Evolutionary conservation across 1,284 basidiomycete species (phyloP).

Genomic region (Apiotrichum gracile): DNA sequence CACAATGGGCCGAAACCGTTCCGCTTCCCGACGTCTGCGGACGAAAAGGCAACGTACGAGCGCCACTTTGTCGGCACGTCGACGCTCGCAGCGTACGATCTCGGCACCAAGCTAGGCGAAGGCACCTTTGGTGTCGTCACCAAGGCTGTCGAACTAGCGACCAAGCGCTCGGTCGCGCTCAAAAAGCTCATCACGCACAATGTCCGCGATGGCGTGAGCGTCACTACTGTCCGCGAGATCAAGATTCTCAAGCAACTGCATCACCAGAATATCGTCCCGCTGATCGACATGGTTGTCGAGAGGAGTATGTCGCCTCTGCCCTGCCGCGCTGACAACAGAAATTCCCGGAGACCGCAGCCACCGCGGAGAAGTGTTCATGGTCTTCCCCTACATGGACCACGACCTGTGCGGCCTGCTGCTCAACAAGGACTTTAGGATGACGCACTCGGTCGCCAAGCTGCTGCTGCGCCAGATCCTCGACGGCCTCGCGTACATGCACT

Average conservation of each 20-base stretch:
- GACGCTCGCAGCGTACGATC: constrained; percentile 67
- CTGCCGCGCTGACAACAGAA: constrained; percentile 10
- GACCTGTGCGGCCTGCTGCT: constrained; percentile 91
- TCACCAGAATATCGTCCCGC: constrained; percentile 78
- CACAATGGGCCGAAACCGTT: constrained; percentile 22
- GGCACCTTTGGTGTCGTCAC: constrained; percentile 94
- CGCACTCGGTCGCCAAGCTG: constrained; percentile 81
- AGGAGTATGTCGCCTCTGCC: constrained; percentile 32
- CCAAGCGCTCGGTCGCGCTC: constrained; percentile 68
- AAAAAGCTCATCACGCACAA: constrained; percentile 85
- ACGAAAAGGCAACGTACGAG: constrained; percentile 62
- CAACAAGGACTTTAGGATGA: constrained; percentile 75
- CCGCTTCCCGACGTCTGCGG: constrained; percentile 54
- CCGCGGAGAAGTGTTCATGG: constrained; percentile 74
- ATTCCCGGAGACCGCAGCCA: constrained; percentile 22
- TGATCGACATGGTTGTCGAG: constrained; percentile 79
- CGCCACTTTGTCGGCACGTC: constrained; percentile 71
- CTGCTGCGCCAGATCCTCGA: constrained; percentile 93
- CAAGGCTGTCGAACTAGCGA: constrained; percentile 65
- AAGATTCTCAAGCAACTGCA: constrained; percentile 87
- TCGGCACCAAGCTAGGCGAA: constrained; percentile 81
- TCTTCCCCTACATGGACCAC: constrained; percentile 99
- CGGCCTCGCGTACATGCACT: constrained; percentile 92
- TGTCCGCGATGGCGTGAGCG: constrained; percentile 83
- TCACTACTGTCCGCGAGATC: constrained; percentile 96